Base-by-base conservation (phyloP, 2,329 filamentous ascomycete genomes). In the Dryadomyces quercivorus region DNA sequence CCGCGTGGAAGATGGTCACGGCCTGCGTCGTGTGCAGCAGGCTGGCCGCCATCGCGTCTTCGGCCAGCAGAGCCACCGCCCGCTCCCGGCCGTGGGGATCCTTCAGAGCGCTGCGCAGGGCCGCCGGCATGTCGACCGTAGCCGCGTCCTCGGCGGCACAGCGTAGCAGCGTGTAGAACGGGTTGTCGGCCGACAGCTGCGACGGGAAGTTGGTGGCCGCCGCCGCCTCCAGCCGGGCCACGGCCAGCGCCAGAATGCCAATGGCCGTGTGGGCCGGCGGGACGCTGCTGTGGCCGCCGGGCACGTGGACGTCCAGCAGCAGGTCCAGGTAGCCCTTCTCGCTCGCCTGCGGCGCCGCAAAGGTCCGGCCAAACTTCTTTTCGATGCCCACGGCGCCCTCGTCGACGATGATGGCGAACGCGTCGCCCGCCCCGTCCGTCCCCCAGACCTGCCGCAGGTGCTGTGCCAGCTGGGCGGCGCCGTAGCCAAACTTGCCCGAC, bases 251-350 rank as follows among this genome's bases (percentile, higher is more conserved):
- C 56, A 74, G 67, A 47, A 78, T 69, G 12, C 75, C 75, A 53
- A 79, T 78, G 51, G 70, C 72, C 53, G 72, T 80, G 61, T 80
- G 75, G 12, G 69, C 64, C 0, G 74, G 71, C 0, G 80, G 81
- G 3, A 77, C 71, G 0, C 76, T 79, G 1, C 75, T 77, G 60
- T 84, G 81, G 0, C 81, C 81, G 1, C 80, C 80, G 0, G 73
- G 71, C 63, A 75, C 75, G 7, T 72, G 71, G 10, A 84, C 69
- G 1, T 74, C 73, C 55, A 84, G 70, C 52, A 75, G 68, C 0
- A 82, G 71, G 57, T 84, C 77, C 15, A 79, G 63, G 57, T 76
- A 75, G 1, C 80, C 81, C 64, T 84, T 84, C 61, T 84, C 80
- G 0, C 72, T 75, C 0, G 79, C 75, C n/a, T 73, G 77, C 10